Percentiles rank a stretch among this genome's conserved stretches.
These are phyloP conservation scores for Wickerhamomyces queroliae DNA, from an alignment of 805 yeast species.

Conservation along the genomic window DNA sequence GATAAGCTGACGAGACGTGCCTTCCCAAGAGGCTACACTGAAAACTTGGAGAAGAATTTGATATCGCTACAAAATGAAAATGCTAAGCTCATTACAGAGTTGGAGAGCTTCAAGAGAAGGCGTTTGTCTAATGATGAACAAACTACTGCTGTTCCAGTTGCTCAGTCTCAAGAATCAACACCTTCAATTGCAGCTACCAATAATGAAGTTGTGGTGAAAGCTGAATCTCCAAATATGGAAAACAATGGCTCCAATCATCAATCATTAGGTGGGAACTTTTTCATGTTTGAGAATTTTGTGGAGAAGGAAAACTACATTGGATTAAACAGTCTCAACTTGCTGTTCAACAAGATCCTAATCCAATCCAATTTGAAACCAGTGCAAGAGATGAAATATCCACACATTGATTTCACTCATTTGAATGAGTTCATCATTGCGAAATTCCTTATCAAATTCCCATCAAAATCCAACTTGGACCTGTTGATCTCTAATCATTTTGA, in stretches of 20 bases:
- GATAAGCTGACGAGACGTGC: slow-evolving; percentile 73
- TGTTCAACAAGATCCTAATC: slow-evolving; percentile 13
- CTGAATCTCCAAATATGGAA: not conserved
- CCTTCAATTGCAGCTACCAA: not conserved
- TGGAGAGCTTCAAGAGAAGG: slow-evolving; percentile 21
- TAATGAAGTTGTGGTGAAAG: too few species aligned
- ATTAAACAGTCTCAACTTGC: slow-evolving; percentile 16
- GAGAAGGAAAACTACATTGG: slow-evolving; percentile 20
- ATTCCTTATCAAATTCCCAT: slow-evolving; percentile 21
- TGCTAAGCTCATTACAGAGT: slow-evolving; percentile 30
- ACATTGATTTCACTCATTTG: slow-evolving; percentile 18
- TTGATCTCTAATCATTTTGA: slow-evolving; percentile 21
- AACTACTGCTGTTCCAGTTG: not conserved
- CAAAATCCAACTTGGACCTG: slow-evolving; percentile 20
- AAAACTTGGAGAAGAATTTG: slow-evolving; percentile 59
- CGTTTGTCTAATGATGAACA: slow-evolving; percentile 1
- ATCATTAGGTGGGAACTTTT: slow-evolving; percentile 11
- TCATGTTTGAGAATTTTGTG: slow-evolving; percentile 18
- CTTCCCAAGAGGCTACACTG: slow-evolving; percentile 78
- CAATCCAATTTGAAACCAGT: slow-evolving; percentile 12
- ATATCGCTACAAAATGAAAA: slow-evolving; percentile 55
- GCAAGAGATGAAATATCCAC: slow-evolving; percentile 26
- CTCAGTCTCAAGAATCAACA: not conserved
- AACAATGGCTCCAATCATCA: not conserved
- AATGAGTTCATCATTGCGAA: slow-evolving; percentile 5